Base-by-base conservation (phyloP, 768 basidiomycete genomes). In the Pleurotus platypus region DNA sequence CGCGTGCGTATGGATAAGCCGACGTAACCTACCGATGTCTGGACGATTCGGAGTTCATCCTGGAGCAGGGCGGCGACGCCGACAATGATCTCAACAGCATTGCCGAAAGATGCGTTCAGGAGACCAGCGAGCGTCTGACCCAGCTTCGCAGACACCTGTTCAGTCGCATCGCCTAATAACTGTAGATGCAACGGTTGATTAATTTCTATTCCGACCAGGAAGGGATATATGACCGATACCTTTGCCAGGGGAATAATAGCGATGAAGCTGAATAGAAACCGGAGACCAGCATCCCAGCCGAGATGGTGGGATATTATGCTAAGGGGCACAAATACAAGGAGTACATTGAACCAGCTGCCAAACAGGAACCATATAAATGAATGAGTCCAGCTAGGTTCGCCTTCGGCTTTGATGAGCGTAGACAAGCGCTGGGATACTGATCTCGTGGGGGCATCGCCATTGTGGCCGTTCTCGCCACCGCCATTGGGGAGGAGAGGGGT, bases 201-300 rank as follows among this genome's bases (percentile, higher is more conserved):
- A 47, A 51, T 24, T 26, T 30, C 16, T 24, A 40, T 61, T 30
- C 46, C 24, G 60, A 46, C 27, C 3, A 4, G 46, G 7, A 16
- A 13, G 26, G 55, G 43, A 16, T 9, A 9, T 62, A 35, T 9
- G 30, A 35, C 30, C 30, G 76, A 51, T 63, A 91, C 92, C 77
- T 89, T 89, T 24, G 93, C 94, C 26, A 97, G 79, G 24, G 94
- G 94, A 55, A 94, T 76, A 63, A 94, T 92, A 9, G 92, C 89
- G 43, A 92, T 62, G 67, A 94, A 93, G 60, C 85, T 86, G 69
- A 90, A 89, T 5, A 69, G 70, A 62, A 92, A 92, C 11, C 86
- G 82, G n/a, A 86, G 70, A 15, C 81, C 84, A 27, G 85, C 86
- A 76, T 92, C 91, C 89, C 89, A 92, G 63, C 82, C 64, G 15